Conservation (phyloP, 2,329 filamentous ascomycete genomes). For the Rhinocladiella mackenziei region DNA sequence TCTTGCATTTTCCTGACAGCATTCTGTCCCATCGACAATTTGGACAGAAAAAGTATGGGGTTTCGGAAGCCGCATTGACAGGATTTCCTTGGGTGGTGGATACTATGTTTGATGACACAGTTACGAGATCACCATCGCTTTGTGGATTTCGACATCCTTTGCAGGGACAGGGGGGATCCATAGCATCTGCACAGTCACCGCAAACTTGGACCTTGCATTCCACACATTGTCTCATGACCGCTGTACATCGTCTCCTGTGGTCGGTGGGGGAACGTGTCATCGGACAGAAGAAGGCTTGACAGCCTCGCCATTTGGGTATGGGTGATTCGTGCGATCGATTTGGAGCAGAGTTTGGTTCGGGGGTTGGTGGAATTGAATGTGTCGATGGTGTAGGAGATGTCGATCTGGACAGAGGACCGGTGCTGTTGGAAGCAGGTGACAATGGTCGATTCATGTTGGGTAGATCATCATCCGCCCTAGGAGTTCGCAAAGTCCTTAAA, state of each 20-base stretch:
- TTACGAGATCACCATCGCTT: conserved; percentile 6
- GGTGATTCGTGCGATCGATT: conserved; percentile 5
- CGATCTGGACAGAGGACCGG: conserved; percentile 38
- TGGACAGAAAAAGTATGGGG: conserved; percentile 27
- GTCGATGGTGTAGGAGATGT: conserved; percentile 38
- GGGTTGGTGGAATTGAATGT: conserved; percentile 41
- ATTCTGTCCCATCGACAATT: conserved; percentile 30
- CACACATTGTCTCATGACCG: conserved; percentile 43
- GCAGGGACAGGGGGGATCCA: conserved; percentile 28
- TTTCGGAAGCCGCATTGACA: conserved; percentile 9
- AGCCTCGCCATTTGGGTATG: conserved; percentile 43
- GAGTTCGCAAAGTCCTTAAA: conserved; percentile 11
- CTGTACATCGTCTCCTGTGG: conserved; percentile 44
- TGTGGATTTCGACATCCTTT: conserved; percentile 22
- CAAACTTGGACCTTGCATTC: conserved; percentile 46
- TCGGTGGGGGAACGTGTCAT: conserved; percentile 42
- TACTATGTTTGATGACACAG: conserved; percentile 4
- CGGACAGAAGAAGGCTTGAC: conserved; percentile 48
- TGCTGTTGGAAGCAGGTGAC: conserved; percentile 31
- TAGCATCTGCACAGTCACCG: conserved; percentile 39
- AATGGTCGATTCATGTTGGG: conserved; percentile 22
- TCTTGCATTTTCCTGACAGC: conserved; percentile 27
- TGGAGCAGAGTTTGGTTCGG: conserved; percentile 36
- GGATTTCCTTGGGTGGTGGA: conserved; percentile 3
- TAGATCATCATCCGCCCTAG: conserved; percentile 26